A percentile compares a stretch with the other conserved stretches of the same genome.
Conservation (phyloP, 768 basidiomycete genomes). For the Lactifluus piperatus region DNA sequence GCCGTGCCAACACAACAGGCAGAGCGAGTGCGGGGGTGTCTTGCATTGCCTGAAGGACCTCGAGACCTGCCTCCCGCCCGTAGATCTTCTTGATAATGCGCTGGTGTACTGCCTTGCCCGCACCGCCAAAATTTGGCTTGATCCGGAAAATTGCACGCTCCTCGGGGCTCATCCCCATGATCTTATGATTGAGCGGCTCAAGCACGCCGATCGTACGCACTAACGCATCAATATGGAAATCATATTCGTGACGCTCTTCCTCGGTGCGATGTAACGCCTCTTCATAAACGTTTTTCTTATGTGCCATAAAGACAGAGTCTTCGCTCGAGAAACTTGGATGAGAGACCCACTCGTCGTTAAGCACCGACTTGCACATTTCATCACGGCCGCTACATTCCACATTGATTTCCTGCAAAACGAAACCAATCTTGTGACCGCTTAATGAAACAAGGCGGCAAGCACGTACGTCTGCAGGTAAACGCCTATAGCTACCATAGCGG, state of each 20-base stretch:
- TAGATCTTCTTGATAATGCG: constrained; percentile 97
- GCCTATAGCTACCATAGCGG: constrained; percentile 85
- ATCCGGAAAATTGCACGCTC: constrained; percentile 78
- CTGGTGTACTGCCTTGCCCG: constrained; percentile 80
- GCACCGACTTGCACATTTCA: constrained; percentile 90
- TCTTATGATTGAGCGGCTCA: constrained; percentile 86
- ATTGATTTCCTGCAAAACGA: constrained; percentile 57
- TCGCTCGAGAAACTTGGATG: constrained; percentile 95
- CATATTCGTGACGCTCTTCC: constrained; percentile 98
- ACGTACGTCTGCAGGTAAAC: constrained; percentile 70
- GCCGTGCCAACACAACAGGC: constrained; percentile 77
- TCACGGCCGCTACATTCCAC: constrained; percentile 92
- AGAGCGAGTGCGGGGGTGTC: constrained; percentile 85
- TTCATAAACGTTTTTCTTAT: constrained; percentile 94
- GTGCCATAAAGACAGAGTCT: constrained; percentile 82
- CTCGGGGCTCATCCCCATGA: constrained; percentile 65
- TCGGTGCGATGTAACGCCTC: constrained; percentile 94
- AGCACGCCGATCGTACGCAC: constrained; percentile 83
- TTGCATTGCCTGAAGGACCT: constrained; percentile 83
- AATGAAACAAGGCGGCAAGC: not conserved
- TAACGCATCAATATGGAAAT: constrained; percentile 96
- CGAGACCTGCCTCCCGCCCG: constrained; percentile 73
- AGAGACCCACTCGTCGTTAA: constrained; percentile 98
- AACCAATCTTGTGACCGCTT: not conserved
- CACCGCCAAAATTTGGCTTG: constrained; percentile 81